A percentile compares a stretch with the other conserved stretches of the same genome.
phyloP scores from a whole-genome alignment of 1,284 basidiomycete species.

The Athelia psychrophila region DNA sequence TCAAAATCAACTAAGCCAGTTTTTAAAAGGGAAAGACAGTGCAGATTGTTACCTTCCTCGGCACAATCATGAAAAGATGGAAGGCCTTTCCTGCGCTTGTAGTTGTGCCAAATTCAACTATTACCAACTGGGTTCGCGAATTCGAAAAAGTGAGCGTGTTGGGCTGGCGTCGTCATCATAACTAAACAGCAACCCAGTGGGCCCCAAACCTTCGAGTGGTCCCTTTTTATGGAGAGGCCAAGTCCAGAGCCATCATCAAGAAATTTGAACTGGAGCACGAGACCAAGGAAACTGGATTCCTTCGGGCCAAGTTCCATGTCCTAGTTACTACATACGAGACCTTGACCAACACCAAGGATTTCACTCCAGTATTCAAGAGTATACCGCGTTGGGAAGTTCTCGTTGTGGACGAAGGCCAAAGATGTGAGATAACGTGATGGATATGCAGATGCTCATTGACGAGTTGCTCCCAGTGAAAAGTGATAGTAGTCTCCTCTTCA shows the following conservation, averaged over 20 bases:
- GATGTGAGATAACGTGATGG: conserved; percentile 48
- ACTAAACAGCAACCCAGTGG: conserved; percentile 59
- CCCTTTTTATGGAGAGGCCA: conserved; percentile 78
- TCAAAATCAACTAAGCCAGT: neutral
- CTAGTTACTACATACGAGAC: conserved; percentile 90
- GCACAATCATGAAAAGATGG: conserved; percentile 63
- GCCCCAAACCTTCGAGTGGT: conserved; percentile 80
- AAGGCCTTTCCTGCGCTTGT: conserved; percentile 79
- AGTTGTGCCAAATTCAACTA: conserved; percentile 92
- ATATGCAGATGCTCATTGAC: conserved; percentile 5
- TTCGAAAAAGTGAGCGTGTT: conserved; percentile 52
- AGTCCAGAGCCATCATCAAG: conserved; percentile 79
- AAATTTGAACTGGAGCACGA: conserved; percentile 80
- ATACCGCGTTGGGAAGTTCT: conserved; percentile 91
- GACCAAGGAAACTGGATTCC: conserved; percentile 33
- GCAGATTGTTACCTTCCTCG: conserved; percentile 86
- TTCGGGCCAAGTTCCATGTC: conserved; percentile 75
- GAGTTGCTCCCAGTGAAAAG: conserved; percentile 68
- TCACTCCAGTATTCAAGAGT: conserved; percentile 69
- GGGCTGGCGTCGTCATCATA: neutral
- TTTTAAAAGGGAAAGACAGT: conserved; percentile 82
- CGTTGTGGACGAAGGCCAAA: conserved; percentile 92
- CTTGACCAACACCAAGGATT: conserved; percentile 64
- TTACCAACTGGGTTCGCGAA: conserved; percentile 86
- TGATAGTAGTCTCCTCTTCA: conserved; percentile 80